These are phyloP conservation scores for Saturnispora silvae DNA, from an alignment of 805 yeast species.

Conservation along the genomic window DNA sequence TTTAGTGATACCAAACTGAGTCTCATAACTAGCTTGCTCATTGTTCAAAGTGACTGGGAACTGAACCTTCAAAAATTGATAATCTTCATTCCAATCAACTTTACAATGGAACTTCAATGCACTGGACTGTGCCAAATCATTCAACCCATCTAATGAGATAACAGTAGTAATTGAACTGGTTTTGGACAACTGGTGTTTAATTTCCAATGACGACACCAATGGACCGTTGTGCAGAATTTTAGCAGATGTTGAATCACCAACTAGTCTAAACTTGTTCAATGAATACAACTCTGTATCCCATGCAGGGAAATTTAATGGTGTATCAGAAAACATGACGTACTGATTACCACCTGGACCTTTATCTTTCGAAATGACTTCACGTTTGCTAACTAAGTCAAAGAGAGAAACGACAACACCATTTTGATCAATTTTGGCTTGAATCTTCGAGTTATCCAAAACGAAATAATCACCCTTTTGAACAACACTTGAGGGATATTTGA, in stretches of 20 bases:
- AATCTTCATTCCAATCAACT: slow-evolving; percentile 81
- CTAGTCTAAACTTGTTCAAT: slow-evolving; percentile 54
- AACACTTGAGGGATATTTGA: slow-evolving; percentile 42
- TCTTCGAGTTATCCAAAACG: slow-evolving; percentile 48
- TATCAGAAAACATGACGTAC: slow-evolving; percentile 74
- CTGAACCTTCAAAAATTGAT: slow-evolving; percentile 86
- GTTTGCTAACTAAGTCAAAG: slow-evolving; percentile 42
- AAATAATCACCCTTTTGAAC: slow-evolving; percentile 30
- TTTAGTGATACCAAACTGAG: slow-evolving; percentile 84
- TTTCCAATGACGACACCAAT: slow-evolving; percentile 51
- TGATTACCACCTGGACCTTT: slow-evolving; percentile 64
- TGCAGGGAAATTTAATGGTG: slow-evolving; percentile 86
- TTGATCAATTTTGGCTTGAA: slow-evolving; percentile 43
- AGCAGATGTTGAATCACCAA: slow-evolving; percentile 31
- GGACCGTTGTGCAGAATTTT: slow-evolving; percentile 40
- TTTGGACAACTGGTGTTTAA: slow-evolving; percentile 48
- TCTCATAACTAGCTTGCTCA: slow-evolving; percentile 79
- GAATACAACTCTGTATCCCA: slow-evolving; percentile 97
- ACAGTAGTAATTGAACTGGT: slow-evolving; percentile 51
- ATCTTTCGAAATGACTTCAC: slow-evolving; percentile 55
- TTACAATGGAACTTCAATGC: slow-evolving; percentile 42
- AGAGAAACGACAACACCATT: slow-evolving; percentile 53
- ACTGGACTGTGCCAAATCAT: slow-evolving; percentile 27
- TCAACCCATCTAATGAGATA: slow-evolving; percentile 56
- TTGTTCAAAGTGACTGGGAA: slow-evolving; percentile 78